Conservation (phyloP, 2,329 filamentous ascomycete species). For the Bipolaris victoriae region DNA sequence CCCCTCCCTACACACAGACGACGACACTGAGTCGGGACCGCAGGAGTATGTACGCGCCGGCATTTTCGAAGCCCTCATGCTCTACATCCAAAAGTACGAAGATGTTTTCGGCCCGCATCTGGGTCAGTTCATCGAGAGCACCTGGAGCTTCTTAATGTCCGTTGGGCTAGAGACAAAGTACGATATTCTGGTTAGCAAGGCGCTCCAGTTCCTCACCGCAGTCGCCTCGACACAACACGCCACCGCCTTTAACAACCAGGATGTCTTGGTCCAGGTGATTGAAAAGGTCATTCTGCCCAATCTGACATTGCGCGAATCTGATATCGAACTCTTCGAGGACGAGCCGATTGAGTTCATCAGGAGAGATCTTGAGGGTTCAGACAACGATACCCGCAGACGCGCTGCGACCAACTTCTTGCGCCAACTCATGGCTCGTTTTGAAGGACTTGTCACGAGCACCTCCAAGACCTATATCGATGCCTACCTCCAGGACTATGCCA, state of each 20-base stretch:
- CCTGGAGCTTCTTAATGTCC: slow-evolving; percentile 88
- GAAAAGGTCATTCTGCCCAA: slow-evolving; percentile 97
- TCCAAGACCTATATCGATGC: slow-evolving; percentile 86
- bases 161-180: slow-evolving; percentile 89
- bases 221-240: slow-evolving; percentile 81
- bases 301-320: slow-evolving; percentile 86
- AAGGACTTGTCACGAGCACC: slow-evolving; percentile 81
- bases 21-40: slow-evolving; percentile 85
- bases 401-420: slow-evolving; percentile 94
- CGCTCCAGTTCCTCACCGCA: slow-evolving; percentile 90
- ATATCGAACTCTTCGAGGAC: slow-evolving; percentile 95
- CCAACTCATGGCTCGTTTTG: slow-evolving; percentile 87
- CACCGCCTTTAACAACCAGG: slow-evolving; percentile 81
- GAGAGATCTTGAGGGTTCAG: slow-evolving; percentile 91
- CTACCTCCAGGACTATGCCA: slow-evolving; percentile 77
- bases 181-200: slow-evolving; percentile 92
- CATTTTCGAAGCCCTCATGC: slow-evolving; percentile 87
- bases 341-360: slow-evolving; percentile 99
- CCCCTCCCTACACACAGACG: slow-evolving; percentile 78
- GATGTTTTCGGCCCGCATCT: slow-evolving; percentile 87
- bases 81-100: slow-evolving; percentile 94
- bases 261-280: slow-evolving; percentile 81
- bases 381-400: slow-evolving; percentile 88
- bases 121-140: slow-evolving; percentile 83
- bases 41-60: slow-evolving; percentile 89